These are phyloP conservation scores for Fusarium compactum DNA, from an alignment of 2,329 filamentous ascomycete genomes.

Conservation along the genomic window DNA sequence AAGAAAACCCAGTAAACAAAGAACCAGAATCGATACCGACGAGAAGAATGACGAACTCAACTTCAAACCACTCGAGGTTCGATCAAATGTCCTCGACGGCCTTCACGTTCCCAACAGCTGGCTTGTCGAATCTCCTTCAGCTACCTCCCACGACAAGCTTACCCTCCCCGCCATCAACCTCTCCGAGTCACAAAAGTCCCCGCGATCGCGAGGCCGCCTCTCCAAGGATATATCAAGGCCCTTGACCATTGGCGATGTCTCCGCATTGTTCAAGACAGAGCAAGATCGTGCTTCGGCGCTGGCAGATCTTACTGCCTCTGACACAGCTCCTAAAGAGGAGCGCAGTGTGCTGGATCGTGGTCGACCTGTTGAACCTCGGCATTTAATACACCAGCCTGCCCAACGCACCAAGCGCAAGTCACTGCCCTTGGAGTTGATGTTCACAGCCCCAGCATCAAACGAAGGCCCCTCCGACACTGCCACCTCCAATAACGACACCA, in stretches of 20 bases:
- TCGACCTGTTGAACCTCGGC: conserved; percentile 18
- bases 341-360: conserved; percentile 20
- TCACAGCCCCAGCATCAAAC: conserved; percentile 2
- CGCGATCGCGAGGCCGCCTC: neutral
- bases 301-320: neutral
- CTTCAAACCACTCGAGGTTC: conserved; percentile 25
- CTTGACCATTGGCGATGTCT: conserved; percentile 1
- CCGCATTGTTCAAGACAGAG: neutral
- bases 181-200: conserved; percentile 1
- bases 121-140: conserved; percentile 11
- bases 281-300: conserved; percentile 11
- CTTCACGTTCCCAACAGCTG: conserved; percentile 20
- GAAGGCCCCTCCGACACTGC: conserved; percentile 1
- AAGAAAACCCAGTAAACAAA: conserved; percentile 16
- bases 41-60: neutral
- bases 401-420: conserved; percentile 20
- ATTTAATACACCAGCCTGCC: conserved; percentile 25
- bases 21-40: conserved; percentile 1
- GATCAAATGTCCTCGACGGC: conserved; percentile 17
- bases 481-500: neutral
- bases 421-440: conserved; percentile 22
- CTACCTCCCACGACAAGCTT: neutral
- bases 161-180: conserved; percentile 11
- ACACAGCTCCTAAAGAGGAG: neutral
- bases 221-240: conserved; percentile 4